Evolutionary conservation across 257 asterid species (phyloP).

Genomic region (Leptodermis oblonga): DNA sequence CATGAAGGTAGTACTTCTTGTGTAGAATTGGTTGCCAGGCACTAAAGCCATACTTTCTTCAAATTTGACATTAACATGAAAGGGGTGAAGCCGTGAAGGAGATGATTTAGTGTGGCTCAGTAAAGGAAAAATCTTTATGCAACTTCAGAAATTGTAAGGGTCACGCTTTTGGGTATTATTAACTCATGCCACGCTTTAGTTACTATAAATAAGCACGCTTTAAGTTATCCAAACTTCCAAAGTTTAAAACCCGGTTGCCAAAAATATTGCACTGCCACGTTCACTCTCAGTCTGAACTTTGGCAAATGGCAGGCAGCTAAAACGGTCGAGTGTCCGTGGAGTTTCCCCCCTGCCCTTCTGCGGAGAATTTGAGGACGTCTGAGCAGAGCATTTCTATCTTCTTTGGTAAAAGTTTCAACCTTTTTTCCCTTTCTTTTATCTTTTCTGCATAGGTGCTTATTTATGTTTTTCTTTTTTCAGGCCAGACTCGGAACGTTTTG

Average conservation of each 20-base stretch:
- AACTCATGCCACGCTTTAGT: not conserved
- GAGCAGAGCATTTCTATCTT: not conserved
- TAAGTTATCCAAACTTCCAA: not conserved
- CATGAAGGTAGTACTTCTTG: conserved; percentile 37
- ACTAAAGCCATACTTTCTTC: conserved; percentile 44
- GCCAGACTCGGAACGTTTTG: not conserved
- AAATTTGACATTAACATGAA: not conserved
- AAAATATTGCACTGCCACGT: too few relatives aligned
- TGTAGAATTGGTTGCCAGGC: conserved; percentile 50
- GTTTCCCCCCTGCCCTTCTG: not conserved
- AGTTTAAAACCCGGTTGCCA: not conserved
- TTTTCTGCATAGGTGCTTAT: not conserved
- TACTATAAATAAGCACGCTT: not conserved
- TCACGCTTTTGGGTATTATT: not conserved
- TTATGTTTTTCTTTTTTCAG: not conserved
- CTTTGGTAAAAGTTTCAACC: conserved; percentile 1
- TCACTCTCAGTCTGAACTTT: not conserved
- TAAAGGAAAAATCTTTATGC: not conserved
- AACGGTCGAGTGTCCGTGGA: not conserved
- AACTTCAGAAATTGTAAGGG: not conserved
- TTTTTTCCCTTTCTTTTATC: not conserved
- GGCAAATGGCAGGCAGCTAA: not conserved
- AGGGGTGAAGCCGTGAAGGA: not conserved
- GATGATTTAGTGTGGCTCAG: not conserved
- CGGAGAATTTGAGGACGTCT: not conserved